Evolutionary conservation across 768 basidiomycete genomes (phyloP).

Genomic region (Cystofilobasidium macerans): DNA sequence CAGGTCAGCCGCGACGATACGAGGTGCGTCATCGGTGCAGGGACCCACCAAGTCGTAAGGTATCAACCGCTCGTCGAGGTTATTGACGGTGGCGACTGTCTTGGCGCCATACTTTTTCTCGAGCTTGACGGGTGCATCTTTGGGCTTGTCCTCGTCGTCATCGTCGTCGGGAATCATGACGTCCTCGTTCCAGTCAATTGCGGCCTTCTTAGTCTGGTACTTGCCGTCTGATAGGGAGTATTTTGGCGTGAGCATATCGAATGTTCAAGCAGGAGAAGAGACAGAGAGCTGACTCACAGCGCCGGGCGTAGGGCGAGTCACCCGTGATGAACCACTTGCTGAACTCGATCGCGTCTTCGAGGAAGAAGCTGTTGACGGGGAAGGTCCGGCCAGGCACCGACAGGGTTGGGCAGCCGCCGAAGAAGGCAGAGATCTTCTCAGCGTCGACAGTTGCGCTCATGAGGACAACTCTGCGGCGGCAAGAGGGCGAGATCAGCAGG

Average conservation of each 20-base stretch:
- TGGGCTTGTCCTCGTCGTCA: conserved; percentile 38
- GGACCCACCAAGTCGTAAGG: conserved; percentile 60
- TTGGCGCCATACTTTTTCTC: conserved; percentile 62
- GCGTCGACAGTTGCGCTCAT: conserved; percentile 93
- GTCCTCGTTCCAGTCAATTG: conserved; percentile 70
- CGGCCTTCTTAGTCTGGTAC: conserved; percentile 15
- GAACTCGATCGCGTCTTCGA: conserved; percentile 62
- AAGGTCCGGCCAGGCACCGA: conserved; percentile 89
- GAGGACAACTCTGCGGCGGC: conserved; percentile 57
- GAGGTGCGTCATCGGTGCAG: background rate
- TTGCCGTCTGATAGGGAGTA: conserved; percentile 1
- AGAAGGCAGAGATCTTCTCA: conserved; percentile 65
- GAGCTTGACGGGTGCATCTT: conserved; percentile 44
- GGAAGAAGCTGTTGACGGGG: conserved; percentile 70
- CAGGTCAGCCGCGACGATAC: background rate
- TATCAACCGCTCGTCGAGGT: conserved; percentile 75
- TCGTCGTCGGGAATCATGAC: conserved; percentile 51
- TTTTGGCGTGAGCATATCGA: background rate
- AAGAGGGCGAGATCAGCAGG: conserved; percentile 6
- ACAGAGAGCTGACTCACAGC: conserved; percentile 21
- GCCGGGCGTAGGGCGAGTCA: conserved; percentile 55
- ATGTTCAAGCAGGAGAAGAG: no score
- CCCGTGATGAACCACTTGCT: conserved; percentile 62
- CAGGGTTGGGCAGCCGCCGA: conserved; percentile 68
- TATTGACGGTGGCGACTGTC: conserved; percentile 67